Evolutionary conservation across 2,329 filamentous ascomycete species (phyloP).

Genomic region (Trichoderma citrinoviride): DNA sequence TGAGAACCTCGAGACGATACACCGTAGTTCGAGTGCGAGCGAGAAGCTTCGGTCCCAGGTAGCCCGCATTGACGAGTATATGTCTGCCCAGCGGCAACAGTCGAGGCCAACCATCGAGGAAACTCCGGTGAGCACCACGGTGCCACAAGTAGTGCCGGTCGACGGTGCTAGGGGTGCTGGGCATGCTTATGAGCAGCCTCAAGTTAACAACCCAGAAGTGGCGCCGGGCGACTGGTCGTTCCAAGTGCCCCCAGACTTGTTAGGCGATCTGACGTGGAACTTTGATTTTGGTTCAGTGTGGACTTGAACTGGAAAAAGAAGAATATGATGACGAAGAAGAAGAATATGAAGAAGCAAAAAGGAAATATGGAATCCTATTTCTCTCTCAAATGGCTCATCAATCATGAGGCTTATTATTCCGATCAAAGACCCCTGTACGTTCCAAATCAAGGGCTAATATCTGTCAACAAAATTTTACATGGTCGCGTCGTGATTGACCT

Average conservation of each 20-base stretch:
- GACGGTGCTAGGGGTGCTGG: background rate
- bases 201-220: background rate
- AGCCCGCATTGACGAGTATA: constrained; percentile 29
- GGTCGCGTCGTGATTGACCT: constrained; percentile 8
- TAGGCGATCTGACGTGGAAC: constrained; percentile 25
- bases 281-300: constrained; percentile 20
- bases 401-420: background rate
- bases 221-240: constrained; percentile 21
- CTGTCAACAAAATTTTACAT: constrained; percentile 11
- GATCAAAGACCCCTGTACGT: background rate
- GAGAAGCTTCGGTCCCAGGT: constrained; percentile 28
- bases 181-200: background rate
- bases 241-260: constrained; percentile 54
- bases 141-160: background rate
- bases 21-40: constrained; percentile 27
- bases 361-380: background rate
- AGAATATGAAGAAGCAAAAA: too few species aligned
- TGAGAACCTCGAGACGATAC: constrained; percentile 30
- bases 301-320: background rate
- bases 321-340: too few species aligned
- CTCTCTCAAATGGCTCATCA: background rate
- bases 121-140: constrained; percentile 1
- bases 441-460: constrained; percentile 2
- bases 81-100: constrained; percentile 24
- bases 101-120: constrained; percentile 1